These are phyloP conservation scores for Fusarium praegraminearum DNA, from an alignment of 2,329 filamentous ascomycete species.

Conservation along the genomic window DNA sequence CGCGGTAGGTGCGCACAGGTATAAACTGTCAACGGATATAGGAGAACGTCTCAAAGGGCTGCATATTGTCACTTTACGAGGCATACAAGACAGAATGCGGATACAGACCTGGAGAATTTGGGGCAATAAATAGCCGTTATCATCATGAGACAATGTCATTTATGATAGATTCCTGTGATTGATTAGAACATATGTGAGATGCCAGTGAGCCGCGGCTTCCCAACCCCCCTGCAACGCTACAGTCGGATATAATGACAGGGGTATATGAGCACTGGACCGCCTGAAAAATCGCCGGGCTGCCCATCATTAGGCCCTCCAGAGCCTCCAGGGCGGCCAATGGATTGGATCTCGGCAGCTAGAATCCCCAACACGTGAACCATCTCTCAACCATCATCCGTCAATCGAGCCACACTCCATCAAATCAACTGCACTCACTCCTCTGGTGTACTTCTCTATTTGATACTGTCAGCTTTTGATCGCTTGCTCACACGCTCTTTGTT, in stretches of 20 bases:
- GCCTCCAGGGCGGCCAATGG: slow-evolving; percentile 11
- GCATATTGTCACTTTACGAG: neutral
- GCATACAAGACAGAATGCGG: neutral
- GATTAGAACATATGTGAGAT: slow-evolving; percentile 8
- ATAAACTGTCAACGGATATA: neutral
- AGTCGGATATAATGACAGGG: slow-evolving; percentile 12
- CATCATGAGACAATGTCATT: slow-evolving; percentile 3
- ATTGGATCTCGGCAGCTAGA: slow-evolving; percentile 41
- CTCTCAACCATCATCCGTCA: slow-evolving; percentile 47
- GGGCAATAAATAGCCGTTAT: neutral
- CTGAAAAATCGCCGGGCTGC: slow-evolving; percentile 17
- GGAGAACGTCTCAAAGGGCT: neutral
- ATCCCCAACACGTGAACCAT: slow-evolving; percentile 48
- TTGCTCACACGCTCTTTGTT: slow-evolving; percentile 8
- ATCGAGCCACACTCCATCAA: slow-evolving; percentile 35
- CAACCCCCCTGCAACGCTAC: slow-evolving; percentile 19
- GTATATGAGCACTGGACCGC: slow-evolving; percentile 5
- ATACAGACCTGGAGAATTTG: neutral
- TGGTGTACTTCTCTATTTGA: slow-evolving; percentile 16
- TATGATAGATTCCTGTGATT: slow-evolving; percentile 8
- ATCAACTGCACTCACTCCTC: slow-evolving; percentile 34
- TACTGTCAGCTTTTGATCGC: slow-evolving; percentile 4
- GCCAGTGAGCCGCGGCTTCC: slow-evolving; percentile 33
- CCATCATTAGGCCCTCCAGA: neutral
- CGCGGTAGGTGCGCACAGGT: slow-evolving; percentile 2